Conservation (phyloP, 2,329 filamentous ascomycete genomes). For the Daldinia eschscholtzii region DNA sequence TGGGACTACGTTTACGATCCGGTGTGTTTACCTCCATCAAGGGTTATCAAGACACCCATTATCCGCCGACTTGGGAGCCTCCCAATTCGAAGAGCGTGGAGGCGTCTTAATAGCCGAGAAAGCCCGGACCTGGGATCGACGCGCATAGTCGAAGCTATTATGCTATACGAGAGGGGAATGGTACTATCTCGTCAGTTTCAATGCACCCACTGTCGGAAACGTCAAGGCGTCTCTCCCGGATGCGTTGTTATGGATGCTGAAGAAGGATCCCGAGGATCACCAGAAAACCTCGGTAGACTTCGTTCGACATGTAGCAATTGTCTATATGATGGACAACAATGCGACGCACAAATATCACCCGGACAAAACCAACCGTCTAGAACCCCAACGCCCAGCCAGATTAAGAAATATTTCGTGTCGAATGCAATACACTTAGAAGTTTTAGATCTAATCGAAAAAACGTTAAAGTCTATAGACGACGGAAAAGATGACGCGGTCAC, state of each 20-base stretch:
- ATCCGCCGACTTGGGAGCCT: constrained; percentile 37
- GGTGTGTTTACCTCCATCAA: constrained; percentile 41
- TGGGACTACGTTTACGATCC: constrained; percentile 45
- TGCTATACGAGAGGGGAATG: constrained; percentile 45
- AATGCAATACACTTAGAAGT: constrained; percentile 36
- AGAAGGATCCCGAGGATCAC: neutral
- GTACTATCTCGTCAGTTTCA: constrained; percentile 29
- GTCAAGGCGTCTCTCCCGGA: constrained; percentile 36
- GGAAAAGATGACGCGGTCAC: constrained; percentile 29
- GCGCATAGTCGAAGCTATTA: constrained; percentile 40
- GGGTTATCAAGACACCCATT: constrained; percentile 27
- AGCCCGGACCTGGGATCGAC: constrained; percentile 29
- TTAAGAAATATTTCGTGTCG: constrained; percentile 27
- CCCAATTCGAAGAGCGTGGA: constrained; percentile 43
- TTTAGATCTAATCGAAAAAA: constrained; percentile 43
- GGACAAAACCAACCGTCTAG: constrained; percentile 23
- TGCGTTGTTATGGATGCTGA: constrained; percentile 36
- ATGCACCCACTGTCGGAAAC: constrained; percentile 36
- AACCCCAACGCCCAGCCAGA: constrained; percentile 30
- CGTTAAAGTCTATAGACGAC: constrained; percentile 23
- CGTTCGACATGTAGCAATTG: constrained; percentile 42
- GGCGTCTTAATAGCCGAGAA: constrained; percentile 37
- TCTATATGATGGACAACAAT: constrained; percentile 37
- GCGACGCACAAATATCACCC: constrained; percentile 24
- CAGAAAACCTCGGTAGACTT: neutral